Base-by-base conservation (phyloP, 176 grass and related monocot genomes). In the Paspalum vaginatum region DNA sequence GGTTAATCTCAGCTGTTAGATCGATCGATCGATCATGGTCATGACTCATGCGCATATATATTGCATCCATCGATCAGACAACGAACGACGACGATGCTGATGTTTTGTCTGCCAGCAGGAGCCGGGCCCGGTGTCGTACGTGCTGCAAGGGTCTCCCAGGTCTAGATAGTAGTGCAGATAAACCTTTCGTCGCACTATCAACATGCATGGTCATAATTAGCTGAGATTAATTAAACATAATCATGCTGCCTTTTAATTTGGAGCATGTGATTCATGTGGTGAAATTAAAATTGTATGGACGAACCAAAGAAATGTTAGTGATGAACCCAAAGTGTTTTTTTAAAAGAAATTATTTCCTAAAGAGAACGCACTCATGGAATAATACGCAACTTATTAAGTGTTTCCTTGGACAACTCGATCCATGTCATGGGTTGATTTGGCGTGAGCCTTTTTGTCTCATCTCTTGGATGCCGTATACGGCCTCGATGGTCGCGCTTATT, bases 391-490 rank as follows among this genome's bases (percentile, higher is more conserved):
- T 32, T 32, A 32, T 32, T 32, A 32, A 32, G 32, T 32, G 32
- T 32, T 58, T 56, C 37, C 60, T 51, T 51, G 52, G 15, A 8
- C 22, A 80, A 70, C 16, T 70, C 9, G 7, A 37, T n/a, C n/a
- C n/a, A n/a, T 69, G 3, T 32, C 21, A n/a, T 59, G 13, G 13
- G 64, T 16, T 27, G 43, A 59, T 69, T 67, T n/a, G 13, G 78
- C 18, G 9, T 5, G 25, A 5, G n/a, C 0, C 52, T 9, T 32
- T 80, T 80, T 80, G 39, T 68, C 77, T 80, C 50, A 14, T 80
- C 21, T 80, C 49, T 32, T n/a, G 50, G 13, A 41, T 5, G n/a
- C 49, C 13, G 76, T 38, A 78, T 44, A 18, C 49, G 61, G 8
- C 50, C 38, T 44, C n/a, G 22, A 45, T 6, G 9, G 8, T 38